Evolutionary conservation across 768 basidiomycete genomes (phyloP), one percentile per base, ranked within the genome.

Genomic region (Stropharia rugosoannulata): DNA sequence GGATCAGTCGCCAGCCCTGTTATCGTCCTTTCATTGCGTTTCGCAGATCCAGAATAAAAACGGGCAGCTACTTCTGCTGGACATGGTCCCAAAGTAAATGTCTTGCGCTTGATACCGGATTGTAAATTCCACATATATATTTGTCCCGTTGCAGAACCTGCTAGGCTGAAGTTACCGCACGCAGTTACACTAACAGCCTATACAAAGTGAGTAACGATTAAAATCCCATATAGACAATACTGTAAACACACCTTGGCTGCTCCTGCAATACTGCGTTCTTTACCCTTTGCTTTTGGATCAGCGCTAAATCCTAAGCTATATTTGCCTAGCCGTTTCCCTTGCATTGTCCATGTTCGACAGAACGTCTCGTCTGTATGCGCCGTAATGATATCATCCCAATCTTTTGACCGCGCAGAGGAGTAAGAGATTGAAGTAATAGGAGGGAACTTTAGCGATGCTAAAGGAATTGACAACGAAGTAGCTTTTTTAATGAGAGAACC

Each of bases 341-440:
- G 76, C 68, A 93, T 89, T 3, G 85, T 86, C 96, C 96, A 99
- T 18, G 93, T 89, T 36, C 96, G 80, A 1, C 90, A 90, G 54
- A 87, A 80, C 3, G 83, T 78, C 62, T 96, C 95, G 45, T 93
- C 92, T 1, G 82, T 75, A 68, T 98, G 95, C 0, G 85, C 84
- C n/a, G 95, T 95, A 5, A 99, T 69, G 42, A 98, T 87, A 64
- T 98, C 95, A 65, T 98, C 96, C 97, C 97, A 99, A 59, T 99
- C 95, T 68, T 94, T 96, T 8, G 90, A 80, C 25, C 95, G 82
- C 0, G 87, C 78, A 1, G 85, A 79, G 1, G 93, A 94, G 68
- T 85, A 89, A 0, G 93, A 84, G 7, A 98, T 75, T 6, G 89
- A 77, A 1, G 84, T 86, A 32, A 97, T 79, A 0, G 92, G 79